Base-by-base conservation (phyloP, 192 early-diverging fungal species). In the Backusella tarrabulga region DNA sequence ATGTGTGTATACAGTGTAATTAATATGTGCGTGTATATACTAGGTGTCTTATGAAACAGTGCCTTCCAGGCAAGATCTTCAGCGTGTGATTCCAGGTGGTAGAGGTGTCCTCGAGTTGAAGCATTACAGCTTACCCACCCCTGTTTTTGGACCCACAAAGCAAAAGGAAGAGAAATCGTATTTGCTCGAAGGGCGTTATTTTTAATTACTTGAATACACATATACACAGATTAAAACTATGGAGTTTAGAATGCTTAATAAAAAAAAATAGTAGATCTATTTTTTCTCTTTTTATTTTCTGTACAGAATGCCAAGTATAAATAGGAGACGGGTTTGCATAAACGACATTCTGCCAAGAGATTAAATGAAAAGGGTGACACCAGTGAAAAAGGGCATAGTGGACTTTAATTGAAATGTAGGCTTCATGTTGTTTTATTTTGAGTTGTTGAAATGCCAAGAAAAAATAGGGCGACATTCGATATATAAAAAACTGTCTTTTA, bases 61-160 rank as follows among this genome's bases (percentile, higher is more conserved):
- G 0, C 89, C 87, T 17, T 71, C 75, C 0, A 78, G 83, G 29
- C 79, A 84, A 42, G 87, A 85, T 15, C 71, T 90, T 7, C 80
- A 86, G 50, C 77, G 74, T 15, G 69, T 88, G 74, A 87, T 88
- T 72, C 89, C 89, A 26, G 82, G 84, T 70, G 89, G 89, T 32
- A 81, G 89, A 42, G 81, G 83, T 38, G 77, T 87, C 8, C 76
- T 88, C 14, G 77, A 77, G 36, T 54, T 83, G 14, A 88, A 88
- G 56, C 76, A 79, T 34, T 88, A 85, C 63, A 56, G 56, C 32
- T 80, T 77, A n/a, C 87, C 87, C 3, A 70, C 46, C 6, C 81
- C 83, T 3, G 52, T 77, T 34, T 88, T 88, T 79, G 87, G 87
- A 0, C 76, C 80, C n/a, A 77, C 72, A 4, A 44, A 72, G 2